A percentile compares a stretch with the other conserved stretches of the same genome.
These are phyloP conservation scores for Paramecium caudatum DNA, from an alignment of 73 alveolate genomes.

Conservation along the genomic window DNA sequence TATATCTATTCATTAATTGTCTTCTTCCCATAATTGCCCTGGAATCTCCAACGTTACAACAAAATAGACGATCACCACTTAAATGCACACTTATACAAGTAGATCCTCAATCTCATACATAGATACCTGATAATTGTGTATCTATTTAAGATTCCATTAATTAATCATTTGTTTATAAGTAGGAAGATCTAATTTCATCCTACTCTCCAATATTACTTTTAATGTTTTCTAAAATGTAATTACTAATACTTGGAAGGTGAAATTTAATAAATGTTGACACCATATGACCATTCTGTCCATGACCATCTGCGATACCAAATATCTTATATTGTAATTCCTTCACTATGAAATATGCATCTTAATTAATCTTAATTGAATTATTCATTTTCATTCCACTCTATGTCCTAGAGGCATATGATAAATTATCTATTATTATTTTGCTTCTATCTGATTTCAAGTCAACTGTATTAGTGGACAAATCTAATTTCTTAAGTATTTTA, in stretches of 20 bases:
- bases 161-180: constrained; percentile 47
- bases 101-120: constrained; percentile 72
- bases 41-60: constrained; percentile 96
- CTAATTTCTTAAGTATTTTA: constrained; percentile 2
- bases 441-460: constrained; percentile 46
- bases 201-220: constrained; percentile 2
- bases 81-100: constrained; percentile 85
- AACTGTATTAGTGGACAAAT: constrained; percentile 20
- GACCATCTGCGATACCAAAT: constrained; percentile 75
- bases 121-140: constrained; percentile 71
- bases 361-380: not conserved
- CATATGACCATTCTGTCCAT: constrained; percentile 75
- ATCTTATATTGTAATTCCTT: not conserved
- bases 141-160: constrained; percentile 76
- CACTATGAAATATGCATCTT: constrained; percentile 27
- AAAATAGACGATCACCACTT: constrained; percentile 79
- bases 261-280: constrained; percentile 62
- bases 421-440: not conserved
- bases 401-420: constrained; percentile 10
- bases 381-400: constrained; percentile 29
- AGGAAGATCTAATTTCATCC: constrained; percentile 49
- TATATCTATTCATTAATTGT: constrained; percentile 84
- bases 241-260: constrained; percentile 11
- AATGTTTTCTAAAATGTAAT: not conserved
- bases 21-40: constrained; percentile 84